phyloP scores from a whole-genome alignment of 208 protist genomes.

The Crithidia expoeki region DNA sequence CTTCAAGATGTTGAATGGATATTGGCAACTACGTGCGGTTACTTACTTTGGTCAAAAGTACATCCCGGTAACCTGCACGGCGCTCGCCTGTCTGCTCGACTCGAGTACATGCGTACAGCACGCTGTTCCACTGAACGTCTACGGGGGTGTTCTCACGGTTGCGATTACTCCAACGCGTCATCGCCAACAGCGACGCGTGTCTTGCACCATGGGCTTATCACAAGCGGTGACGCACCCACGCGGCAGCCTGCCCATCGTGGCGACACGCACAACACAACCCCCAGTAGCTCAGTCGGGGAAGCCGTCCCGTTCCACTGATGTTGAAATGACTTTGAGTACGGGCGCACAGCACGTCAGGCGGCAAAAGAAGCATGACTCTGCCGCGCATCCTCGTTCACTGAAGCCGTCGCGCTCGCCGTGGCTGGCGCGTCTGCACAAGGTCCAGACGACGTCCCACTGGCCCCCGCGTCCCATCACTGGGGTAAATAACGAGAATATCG shows the following conservation, averaged over 20 bases:
- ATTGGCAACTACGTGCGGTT: constrained; percentile 14
- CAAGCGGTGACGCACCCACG: background rate
- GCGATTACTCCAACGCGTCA: constrained; percentile 7
- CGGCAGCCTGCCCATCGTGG: no score
- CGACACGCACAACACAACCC: background rate
- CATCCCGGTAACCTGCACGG: constrained; percentile 39
- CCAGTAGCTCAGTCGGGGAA: background rate
- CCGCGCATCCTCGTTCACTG: background rate
- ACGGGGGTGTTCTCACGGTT: constrained; percentile 27
- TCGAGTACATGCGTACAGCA: constrained; percentile 37
- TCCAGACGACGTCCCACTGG: background rate
- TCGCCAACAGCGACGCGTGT: constrained; percentile 14
- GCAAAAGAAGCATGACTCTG: background rate
- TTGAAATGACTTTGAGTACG: background rate
- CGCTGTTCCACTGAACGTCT: constrained; percentile 47
- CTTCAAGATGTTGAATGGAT: background rate
- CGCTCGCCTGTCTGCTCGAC: constrained; percentile 49
- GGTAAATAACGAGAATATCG: background rate
- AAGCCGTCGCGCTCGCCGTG: constrained; percentile 13
- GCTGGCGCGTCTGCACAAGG: constrained; percentile 21
- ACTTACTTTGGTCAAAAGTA: constrained; percentile 38
- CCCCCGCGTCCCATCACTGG: no score
- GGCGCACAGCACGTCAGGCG: background rate
- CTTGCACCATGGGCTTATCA: no score
- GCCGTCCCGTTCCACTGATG: background rate